phyloP scores from a whole-genome alignment of 768 basidiomycete species.

The Lentinula aciculospora region DNA sequence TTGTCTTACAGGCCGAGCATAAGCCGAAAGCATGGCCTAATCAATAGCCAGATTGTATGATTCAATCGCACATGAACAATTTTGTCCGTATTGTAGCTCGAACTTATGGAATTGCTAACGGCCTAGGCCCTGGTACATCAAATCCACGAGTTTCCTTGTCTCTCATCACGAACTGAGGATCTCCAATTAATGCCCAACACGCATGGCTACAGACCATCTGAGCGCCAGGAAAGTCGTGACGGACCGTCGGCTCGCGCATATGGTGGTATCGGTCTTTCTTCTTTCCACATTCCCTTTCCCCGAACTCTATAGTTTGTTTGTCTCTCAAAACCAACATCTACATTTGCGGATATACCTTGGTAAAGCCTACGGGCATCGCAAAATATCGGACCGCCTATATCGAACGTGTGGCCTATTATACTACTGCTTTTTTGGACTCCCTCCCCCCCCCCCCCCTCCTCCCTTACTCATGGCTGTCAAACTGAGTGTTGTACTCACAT shows the following conservation, averaged over 20 bases:
- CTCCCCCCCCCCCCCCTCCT: too few species aligned
- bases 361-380: background rate
- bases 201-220: background rate
- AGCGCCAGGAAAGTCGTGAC: background rate
- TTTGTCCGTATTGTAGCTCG: too few species aligned
- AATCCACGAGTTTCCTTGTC: too few species aligned
- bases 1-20: slow-evolving; percentile 32
- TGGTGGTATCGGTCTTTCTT: background rate
- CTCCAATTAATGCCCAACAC: too few species aligned
- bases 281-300: background rate
- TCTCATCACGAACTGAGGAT: too few species aligned
- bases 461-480: background rate
- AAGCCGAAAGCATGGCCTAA: background rate
- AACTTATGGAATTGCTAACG: too few species aligned
- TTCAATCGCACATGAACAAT: background rate
- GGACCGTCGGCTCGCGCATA: background rate
- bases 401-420: background rate
- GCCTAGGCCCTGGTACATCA: too few species aligned
- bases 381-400: background rate
- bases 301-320: background rate
- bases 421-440: background rate
- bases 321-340: background rate
- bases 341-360: background rate
- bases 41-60: background rate
- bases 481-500: background rate